These are phyloP conservation scores for Coemansia sp. DNA, from an alignment of 192 early-diverging fungal species.

Conservation along the genomic window DNA sequence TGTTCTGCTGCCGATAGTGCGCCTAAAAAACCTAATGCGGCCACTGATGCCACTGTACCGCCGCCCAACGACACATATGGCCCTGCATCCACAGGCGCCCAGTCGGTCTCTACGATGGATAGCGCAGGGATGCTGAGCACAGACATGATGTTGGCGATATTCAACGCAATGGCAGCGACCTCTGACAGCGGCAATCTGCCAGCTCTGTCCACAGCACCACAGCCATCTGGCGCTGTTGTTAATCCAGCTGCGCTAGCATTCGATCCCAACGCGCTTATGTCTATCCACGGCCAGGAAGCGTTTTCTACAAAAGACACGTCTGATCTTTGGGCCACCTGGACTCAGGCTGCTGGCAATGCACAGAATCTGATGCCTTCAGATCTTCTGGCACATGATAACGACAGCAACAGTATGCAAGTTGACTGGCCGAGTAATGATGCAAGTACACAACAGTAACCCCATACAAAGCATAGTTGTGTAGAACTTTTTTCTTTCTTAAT, in stretches of 20 bases:
- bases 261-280: slow-evolving; percentile 28
- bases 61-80: slow-evolving; percentile 20
- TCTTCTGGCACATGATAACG: not conserved
- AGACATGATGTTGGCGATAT: slow-evolving; percentile 41
- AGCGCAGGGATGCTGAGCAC: slow-evolving; percentile 13
- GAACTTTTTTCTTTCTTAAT: slow-evolving; percentile 5
- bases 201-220: slow-evolving; percentile 4
- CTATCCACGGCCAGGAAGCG: slow-evolving; percentile 2
- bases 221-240: slow-evolving; percentile 4
- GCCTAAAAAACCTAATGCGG: no score
- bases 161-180: slow-evolving; percentile 39
- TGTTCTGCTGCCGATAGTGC: not conserved
- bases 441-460: not conserved
- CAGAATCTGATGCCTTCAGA: slow-evolving; percentile 6
- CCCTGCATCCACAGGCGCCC: slow-evolving; percentile 6
- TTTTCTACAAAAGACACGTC: not conserved
- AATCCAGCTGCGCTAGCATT: slow-evolving; percentile 24
- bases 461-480: slow-evolving; percentile 1
- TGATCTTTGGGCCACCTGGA: slow-evolving; percentile 10
- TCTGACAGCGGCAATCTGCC: slow-evolving; percentile 1
- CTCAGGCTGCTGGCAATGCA: slow-evolving; percentile 4
- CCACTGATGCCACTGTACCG: no score
- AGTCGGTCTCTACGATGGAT: slow-evolving; percentile 1
- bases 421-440: slow-evolving; percentile 6
- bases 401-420: slow-evolving; percentile 1